Conservation (phyloP, 164 flowering plant genomes). For the Akebia trifoliata region DNA sequence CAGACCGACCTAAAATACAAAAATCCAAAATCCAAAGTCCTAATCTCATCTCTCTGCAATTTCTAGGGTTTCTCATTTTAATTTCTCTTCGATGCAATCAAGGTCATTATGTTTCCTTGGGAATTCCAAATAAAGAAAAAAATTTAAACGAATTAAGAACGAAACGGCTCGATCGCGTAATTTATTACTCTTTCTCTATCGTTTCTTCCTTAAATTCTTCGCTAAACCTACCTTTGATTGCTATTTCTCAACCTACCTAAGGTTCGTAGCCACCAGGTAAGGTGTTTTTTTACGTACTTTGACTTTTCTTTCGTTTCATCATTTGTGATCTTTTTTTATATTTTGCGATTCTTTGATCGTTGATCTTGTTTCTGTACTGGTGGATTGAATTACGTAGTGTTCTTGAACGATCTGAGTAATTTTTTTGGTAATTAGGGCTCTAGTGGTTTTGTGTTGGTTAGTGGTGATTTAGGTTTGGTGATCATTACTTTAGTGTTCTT, state of each 20-base stretch:
- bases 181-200: background rate
- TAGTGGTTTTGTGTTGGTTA: no score
- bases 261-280: no score
- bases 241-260: background rate
- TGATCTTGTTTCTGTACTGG: no score
- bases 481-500: no score
- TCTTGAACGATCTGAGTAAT: no score
- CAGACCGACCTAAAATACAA: no score
- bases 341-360: no score
- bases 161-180: background rate
- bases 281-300: background rate
- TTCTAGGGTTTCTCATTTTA: conserved; percentile 6
- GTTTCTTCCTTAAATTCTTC: background rate
- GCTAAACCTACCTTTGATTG: background rate
- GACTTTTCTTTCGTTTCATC: background rate
- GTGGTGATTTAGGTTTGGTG: no score
- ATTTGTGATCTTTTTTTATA: no score
- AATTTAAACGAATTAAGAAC: no score
- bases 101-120: background rate
- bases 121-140: conserved; percentile 3
- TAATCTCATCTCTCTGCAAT: background rate
- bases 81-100: background rate
- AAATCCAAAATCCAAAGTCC: background rate
- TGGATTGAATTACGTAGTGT: no score
- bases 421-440: no score